A percentile compares a stretch with the other conserved stretches of the same genome.
phyloP scores from a whole-genome alignment of 352 stramenopile genomes.

The Blastocystis sp. region DNA sequence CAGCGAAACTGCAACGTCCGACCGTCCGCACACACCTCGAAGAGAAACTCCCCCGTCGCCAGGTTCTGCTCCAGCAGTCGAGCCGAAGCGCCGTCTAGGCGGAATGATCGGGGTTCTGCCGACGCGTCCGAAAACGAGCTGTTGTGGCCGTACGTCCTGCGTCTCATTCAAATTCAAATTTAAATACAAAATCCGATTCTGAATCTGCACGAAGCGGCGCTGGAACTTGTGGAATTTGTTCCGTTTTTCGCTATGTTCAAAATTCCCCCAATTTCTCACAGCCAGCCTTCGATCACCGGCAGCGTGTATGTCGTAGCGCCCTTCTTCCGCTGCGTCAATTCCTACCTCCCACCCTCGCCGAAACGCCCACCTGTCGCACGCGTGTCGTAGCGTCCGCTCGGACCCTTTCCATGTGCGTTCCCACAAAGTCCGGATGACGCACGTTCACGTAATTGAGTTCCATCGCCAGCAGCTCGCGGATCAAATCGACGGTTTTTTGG shows the following conservation, averaged over 20 bases:
- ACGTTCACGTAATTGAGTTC: slow-evolving; percentile 98
- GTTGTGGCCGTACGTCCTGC: not conserved
- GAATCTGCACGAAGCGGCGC: not conserved
- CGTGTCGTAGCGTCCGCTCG: not conserved
- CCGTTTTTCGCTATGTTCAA: not conserved
- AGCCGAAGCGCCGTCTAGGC: not conserved
- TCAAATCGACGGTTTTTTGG: slow-evolving; percentile 76
- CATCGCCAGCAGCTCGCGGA: slow-evolving; percentile 92
- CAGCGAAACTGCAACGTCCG: not conserved
- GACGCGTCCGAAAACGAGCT: not conserved
- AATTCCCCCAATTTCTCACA: not conserved
- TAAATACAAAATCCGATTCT: not conserved
- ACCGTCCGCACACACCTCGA: not conserved
- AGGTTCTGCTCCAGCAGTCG: not conserved
- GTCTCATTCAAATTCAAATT: not conserved
- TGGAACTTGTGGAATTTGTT: slow-evolving; percentile 18
- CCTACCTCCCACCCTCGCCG: not conserved
- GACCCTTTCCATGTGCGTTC: slow-evolving; percentile 1
- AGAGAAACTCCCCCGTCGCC: not conserved
- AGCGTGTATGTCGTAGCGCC: not conserved
- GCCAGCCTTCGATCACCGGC: not conserved
- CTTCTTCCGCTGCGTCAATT: not conserved
- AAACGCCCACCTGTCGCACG: not conserved
- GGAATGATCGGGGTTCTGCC: not conserved
- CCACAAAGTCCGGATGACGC: slow-evolving; percentile 78